Evolutionary conservation across 176 grass and related monocot genomes (phyloP).

Genomic region (Eremochloa ophiuroides): DNA sequence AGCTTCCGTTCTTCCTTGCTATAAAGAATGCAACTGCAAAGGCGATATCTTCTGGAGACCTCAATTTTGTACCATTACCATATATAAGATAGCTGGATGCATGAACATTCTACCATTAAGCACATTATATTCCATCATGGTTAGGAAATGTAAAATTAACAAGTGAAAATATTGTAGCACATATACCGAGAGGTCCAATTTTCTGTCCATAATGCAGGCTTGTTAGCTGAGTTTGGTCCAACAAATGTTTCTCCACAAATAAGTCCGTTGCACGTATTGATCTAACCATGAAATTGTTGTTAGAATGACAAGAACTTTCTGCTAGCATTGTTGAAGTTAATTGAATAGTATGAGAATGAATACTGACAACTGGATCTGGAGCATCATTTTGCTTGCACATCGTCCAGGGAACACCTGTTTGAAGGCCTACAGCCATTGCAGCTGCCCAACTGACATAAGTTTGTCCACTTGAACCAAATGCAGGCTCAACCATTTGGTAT

Average conservation of each 20-base stretch:
- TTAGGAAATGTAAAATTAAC: background rate
- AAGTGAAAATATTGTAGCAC: background rate
- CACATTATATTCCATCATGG: background rate
- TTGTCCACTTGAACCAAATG: constrained; percentile 61
- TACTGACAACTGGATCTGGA: constrained; percentile 75
- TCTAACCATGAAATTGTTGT: constrained; percentile 43
- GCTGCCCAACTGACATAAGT: constrained; percentile 72
- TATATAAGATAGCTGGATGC: constrained; percentile 51
- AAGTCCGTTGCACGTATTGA: constrained; percentile 85
- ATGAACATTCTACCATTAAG: constrained; percentile 11
- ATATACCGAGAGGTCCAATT: constrained; percentile 78
- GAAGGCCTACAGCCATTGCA: constrained; percentile 61
- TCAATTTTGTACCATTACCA: constrained; percentile 58
- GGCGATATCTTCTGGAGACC: constrained; percentile 66
- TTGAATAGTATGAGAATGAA: background rate
- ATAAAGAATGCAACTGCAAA: constrained; percentile 76
- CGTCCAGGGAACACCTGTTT: constrained; percentile 86
- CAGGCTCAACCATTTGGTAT: constrained; percentile 70
- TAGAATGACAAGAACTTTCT: constrained; percentile 4
- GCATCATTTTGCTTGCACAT: constrained; percentile 99
- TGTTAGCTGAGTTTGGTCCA: constrained; percentile 77
- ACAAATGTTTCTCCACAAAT: constrained; percentile 72
- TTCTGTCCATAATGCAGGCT: constrained; percentile 90
- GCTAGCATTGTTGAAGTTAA: background rate
- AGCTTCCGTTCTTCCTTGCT: constrained; percentile 78